Conservation (phyloP, 208 protist species). For the Tritrichomonas musculus region DNA sequence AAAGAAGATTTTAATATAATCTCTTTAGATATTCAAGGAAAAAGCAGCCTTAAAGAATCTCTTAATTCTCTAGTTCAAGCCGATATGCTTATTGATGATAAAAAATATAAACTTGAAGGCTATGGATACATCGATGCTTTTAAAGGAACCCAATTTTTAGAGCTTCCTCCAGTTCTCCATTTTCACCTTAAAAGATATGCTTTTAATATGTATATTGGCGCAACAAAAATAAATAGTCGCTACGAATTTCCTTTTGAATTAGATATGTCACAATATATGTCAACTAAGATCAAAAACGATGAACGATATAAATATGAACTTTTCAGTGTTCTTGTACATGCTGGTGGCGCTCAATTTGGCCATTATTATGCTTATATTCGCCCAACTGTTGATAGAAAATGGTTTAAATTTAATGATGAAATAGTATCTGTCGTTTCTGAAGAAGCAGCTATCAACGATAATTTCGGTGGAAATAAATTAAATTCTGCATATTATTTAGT, state of each 20-base stretch:
- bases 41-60: too few species aligned
- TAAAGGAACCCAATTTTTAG: not conserved
- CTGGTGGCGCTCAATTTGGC: not conserved
- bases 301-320: not conserved
- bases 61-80: too few species aligned
- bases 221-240: not conserved
- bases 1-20: constrained; percentile 29
- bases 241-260: not conserved
- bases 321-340: not conserved
- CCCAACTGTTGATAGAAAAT: not conserved
- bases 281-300: not conserved
- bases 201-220: not conserved
- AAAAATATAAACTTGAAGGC: too few species aligned
- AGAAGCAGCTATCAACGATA: too few species aligned
- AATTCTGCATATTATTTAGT: not conserved
- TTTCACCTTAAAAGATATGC: not conserved
- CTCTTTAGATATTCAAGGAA: too few species aligned
- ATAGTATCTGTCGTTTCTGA: not conserved
- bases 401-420: not conserved
- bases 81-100: too few species aligned
- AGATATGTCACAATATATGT: not conserved
- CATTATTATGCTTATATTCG: not conserved
- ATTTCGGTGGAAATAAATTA: not conserved
- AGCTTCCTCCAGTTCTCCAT: not conserved
- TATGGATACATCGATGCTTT: too few species aligned